A percentile compares a stretch with the other conserved stretches of the same genome.
phyloP scores from a whole-genome alignment of 495 filamentous ascomycete genomes.

The Tuber umbilicatum region DNA sequence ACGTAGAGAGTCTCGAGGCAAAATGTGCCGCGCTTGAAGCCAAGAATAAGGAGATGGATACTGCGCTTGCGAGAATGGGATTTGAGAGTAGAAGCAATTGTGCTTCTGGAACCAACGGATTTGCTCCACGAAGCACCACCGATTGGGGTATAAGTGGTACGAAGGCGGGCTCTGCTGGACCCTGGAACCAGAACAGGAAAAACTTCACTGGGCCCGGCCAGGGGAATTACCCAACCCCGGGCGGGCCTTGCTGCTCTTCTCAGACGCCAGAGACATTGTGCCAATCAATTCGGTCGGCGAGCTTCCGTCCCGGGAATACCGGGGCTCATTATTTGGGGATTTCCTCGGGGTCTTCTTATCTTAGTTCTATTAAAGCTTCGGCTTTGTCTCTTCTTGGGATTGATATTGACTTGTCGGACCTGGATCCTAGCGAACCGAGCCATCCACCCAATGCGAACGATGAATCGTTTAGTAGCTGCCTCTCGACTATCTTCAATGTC shows the following conservation, averaged over 20 bases:
- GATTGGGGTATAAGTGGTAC: constrained; percentile 25
- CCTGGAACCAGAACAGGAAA: constrained; percentile 28
- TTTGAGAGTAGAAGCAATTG: constrained; percentile 28
- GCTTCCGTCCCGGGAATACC: constrained; percentile 52
- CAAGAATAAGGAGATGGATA: constrained; percentile 52
- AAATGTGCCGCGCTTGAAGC: constrained; percentile 54
- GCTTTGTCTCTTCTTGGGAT: constrained; percentile 66
- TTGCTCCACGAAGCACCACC: constrained; percentile 12
- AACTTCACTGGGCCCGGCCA: constrained; percentile 14
- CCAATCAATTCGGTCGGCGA: constrained; percentile 45
- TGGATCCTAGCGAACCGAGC: constrained; percentile 52
- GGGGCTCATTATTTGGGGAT: constrained; percentile 69
- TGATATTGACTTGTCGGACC: constrained; percentile 68
- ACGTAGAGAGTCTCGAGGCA: constrained; percentile 58
- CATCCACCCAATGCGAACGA: constrained; percentile 45
- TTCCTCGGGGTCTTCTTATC: constrained; percentile 55
- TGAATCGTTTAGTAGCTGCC: constrained; percentile 63
- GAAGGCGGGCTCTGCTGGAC: constrained; percentile 1
- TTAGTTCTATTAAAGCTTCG: constrained; percentile 68
- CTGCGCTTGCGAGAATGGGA: constrained; percentile 30
- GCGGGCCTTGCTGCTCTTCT: constrained; percentile 21
- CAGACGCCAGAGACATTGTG: constrained; percentile 46
- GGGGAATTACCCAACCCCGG: constrained; percentile 17
- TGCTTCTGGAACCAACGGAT: constrained; percentile 11
- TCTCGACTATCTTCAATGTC: constrained; percentile 55